Percentiles rank a stretch among this genome's conserved stretches.
Evolutionary conservation across 2,329 filamentous ascomycete genomes (phyloP).

Genomic region (Pseudogymnoascus sp.): DNA sequence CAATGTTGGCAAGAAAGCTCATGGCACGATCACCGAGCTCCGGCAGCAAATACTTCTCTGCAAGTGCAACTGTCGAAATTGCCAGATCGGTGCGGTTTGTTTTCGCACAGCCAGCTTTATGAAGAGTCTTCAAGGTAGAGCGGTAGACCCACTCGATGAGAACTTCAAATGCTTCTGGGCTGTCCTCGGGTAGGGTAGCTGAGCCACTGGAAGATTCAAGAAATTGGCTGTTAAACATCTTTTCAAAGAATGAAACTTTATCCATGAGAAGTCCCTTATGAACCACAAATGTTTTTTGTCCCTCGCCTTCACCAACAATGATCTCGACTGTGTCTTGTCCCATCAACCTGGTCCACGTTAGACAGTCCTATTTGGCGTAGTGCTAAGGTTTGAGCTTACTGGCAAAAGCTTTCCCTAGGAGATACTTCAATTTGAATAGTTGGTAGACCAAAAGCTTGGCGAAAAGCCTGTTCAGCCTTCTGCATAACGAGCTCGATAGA

Average conservation of each 20-base stretch:
- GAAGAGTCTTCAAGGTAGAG: background rate
- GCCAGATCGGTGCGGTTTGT: background rate
- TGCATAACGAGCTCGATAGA: too few relatives aligned
- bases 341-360: background rate
- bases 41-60: slow-evolving; percentile 11
- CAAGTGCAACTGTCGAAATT: background rate
- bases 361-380: background rate
- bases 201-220: background rate
- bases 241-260: slow-evolving; percentile 16
- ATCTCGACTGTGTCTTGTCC: background rate
- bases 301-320: background rate
- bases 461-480: too few relatives aligned
- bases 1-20: background rate
- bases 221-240: slow-evolving; percentile 16
- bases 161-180: slow-evolving; percentile 13
- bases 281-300: background rate
- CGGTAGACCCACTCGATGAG: slow-evolving; percentile 17
- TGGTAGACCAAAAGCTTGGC: too few relatives aligned
- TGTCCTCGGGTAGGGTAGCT: slow-evolving; percentile 15
- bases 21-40: slow-evolving; percentile 11
- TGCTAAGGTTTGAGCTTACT: too few relatives aligned
- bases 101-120: background rate
- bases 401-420: too few relatives aligned
- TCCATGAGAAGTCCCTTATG: slow-evolving; percentile 15
- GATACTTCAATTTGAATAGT: too few relatives aligned